Base-by-base conservation (phyloP, 305 asterid genomes). In the Solanum hybrid region DNA sequence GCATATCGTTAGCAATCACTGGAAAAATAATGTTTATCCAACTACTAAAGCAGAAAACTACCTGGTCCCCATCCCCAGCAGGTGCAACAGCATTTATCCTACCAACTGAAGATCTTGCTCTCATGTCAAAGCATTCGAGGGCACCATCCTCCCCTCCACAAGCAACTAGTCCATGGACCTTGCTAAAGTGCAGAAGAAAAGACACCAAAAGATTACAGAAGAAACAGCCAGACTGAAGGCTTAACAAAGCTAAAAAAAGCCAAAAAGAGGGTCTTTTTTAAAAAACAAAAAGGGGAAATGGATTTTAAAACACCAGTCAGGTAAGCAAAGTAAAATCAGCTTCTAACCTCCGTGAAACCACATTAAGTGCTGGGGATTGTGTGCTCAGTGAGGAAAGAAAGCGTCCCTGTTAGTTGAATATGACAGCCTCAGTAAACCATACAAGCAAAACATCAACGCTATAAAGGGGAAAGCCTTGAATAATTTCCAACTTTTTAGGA, bases 141-240 rank as follows among this genome's bases (percentile, higher is more conserved):
- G 96, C 97, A 89, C 99, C 98, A 91, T 97, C 99, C 86, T 96
- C 98, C 89, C 99, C 99, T 88, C 99, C 99, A 92, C 94, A 93
- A 91, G 98, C 97, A 71, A 97, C 95, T 92, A 97, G 92, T 37
- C 99, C 98, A 74, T 97, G 99, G 86, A 95, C 92, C 92, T 95
- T 92, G 93, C 99, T 96, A 94, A 67, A 92, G 82, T 46, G 69
- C 81, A 86, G 86, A 88, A 51, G 29, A 39, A 88, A 34, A 42
- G 74, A 67, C 40, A 31, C 34, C 31, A 46, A 88, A 88, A 74
- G 75, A 51, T 78, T 34, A 77, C 90, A 51, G 67, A 78, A 18
- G n/a, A 78, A 13, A 18, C 79, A 11, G 36, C 28, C 31, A 74
- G 61, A 87, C 67, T 34, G 37, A 79, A 74, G 77, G 76, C 29